Evolutionary conservation across 129 eudicot species (phyloP).

Genomic region (Artemisia tridentata): DNA sequence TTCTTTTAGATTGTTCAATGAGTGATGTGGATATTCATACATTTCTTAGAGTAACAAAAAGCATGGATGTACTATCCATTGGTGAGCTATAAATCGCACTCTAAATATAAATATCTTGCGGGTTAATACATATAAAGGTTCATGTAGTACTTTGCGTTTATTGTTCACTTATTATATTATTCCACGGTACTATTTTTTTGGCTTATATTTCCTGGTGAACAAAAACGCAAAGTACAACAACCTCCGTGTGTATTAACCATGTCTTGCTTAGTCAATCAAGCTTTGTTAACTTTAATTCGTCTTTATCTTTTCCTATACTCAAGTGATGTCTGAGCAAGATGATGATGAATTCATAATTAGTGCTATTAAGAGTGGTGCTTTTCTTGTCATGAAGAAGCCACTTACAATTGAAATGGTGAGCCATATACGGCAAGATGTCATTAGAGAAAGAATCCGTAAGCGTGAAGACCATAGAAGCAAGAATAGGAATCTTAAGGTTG

Average conservation of each 20-base stretch:
- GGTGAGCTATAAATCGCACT: conserved; percentile 24
- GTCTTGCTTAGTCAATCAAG: background rate
- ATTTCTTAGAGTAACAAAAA: conserved; percentile 25
- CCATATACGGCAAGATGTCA: conserved; percentile 32
- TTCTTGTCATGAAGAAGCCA: conserved; percentile 36
- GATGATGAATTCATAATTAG: conserved; percentile 17
- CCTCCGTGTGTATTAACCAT: background rate
- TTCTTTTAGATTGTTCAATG: conserved; percentile 26
- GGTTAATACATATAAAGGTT: too few species aligned
- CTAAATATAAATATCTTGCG: too few species aligned
- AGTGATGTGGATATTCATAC: conserved; percentile 22
- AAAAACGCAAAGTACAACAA: background rate
- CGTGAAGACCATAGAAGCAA: background rate
- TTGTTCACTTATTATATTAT: too few species aligned
- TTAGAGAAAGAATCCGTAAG: conserved; percentile 30
- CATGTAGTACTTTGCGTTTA: background rate
- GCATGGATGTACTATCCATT: conserved; percentile 20
- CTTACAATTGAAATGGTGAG: conserved; percentile 21
- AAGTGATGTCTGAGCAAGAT: conserved; percentile 41
- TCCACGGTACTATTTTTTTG: too few species aligned
- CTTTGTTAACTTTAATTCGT: background rate
- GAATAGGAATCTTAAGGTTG: background rate
- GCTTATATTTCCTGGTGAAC: too few species aligned
- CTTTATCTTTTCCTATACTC: background rate
- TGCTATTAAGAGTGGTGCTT: conserved; percentile 38